Evolutionary conservation across 1,139 yeast genomes (phyloP).

Genomic region (Taphrina populina): DNA sequence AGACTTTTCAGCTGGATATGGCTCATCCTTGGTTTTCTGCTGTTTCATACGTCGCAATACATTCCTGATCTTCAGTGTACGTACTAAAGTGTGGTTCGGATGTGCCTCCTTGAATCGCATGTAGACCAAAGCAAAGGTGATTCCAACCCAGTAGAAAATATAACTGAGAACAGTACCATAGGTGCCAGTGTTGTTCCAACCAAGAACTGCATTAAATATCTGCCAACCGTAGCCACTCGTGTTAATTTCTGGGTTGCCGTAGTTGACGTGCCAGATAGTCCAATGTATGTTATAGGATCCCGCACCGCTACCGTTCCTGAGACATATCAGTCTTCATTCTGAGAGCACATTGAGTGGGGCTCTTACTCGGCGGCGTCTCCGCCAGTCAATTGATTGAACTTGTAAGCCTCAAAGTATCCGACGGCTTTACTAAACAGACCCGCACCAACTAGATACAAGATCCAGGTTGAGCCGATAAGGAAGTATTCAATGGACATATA

Average conservation of each 20-base stretch:
- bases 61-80: no score
- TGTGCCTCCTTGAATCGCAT: conserved; percentile 18
- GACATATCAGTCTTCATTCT: neutral
- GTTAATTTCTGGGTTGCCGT: conserved; percentile 78
- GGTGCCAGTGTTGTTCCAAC: conserved; percentile 96
- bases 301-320: conserved; percentile 74
- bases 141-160: conserved; percentile 68
- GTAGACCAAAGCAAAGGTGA: conserved; percentile 46
- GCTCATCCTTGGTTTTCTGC: no score
- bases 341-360: neutral
- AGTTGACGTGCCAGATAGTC: conserved; percentile 93
- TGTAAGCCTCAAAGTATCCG: conserved; percentile 81
- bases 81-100: conserved; percentile 5
- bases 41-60: no score
- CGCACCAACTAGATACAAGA: conserved; percentile 81
- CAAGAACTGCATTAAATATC: conserved; percentile 83
- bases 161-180: conserved; percentile 85
- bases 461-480: conserved; percentile 76
- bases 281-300: conserved; percentile 83
- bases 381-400: conserved; percentile 67
- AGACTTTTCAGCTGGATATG: no score
- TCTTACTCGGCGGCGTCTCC: conserved; percentile 74
- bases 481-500: conserved; percentile 75
- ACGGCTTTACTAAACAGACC: conserved; percentile 87
- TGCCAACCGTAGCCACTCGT: conserved; percentile 70